Base-by-base conservation (phyloP, 1,284 basidiomycete species). In the Agaricales sp. region DNA sequence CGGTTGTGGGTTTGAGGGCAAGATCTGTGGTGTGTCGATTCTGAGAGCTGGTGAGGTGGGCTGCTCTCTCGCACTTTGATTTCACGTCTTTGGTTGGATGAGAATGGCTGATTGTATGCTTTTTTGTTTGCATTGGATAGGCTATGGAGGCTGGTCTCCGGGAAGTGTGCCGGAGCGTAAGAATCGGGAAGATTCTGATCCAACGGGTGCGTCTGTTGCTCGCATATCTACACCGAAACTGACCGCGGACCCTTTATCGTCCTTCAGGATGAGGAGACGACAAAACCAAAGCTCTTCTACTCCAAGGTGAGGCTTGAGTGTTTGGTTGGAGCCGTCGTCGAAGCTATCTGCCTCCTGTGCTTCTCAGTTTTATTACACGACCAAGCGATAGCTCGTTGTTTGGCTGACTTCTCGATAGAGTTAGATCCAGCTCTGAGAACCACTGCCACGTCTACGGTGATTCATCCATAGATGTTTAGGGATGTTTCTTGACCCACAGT, bases 11-110 rank as follows among this genome's bases (percentile, higher is more conserved):
- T 96, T 96, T 63, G 83, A 93, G 61, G 93, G 93, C 16, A 89
- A 91, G 68, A 96, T 97, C 55, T 94, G 92, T 61, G 92, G 92
- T 14, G 92, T 96, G 21, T 92, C 90, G 2, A 96, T 97, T 60
- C 75, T 96, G 63, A 75, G 91, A 26, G 88, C 88, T 14, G 88
- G 88, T 53, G 88, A 92, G 39, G 39, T 41, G 16, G n/a, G 77
- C 85, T 30, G 6, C 6, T 30, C n/a, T n/a, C n/a, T n/a, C n/a
- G n/a, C n/a, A n/a, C n/a, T n/a, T n/a, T n/a, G n/a, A n/a, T n/a
- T 84, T 57, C 52, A 69, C 54, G 4, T 50, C 47, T 21, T 37
- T 25, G 26, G 19, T 24, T 37, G 38, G 25, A 41, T 44, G 25
- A n/a, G 41, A 23, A 14, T 49, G 41, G 11, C 21, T 19, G 18